Evolutionary conservation across 129 eudicot genomes (phyloP).

Genomic region (Kitagawia praeruptora): DNA sequence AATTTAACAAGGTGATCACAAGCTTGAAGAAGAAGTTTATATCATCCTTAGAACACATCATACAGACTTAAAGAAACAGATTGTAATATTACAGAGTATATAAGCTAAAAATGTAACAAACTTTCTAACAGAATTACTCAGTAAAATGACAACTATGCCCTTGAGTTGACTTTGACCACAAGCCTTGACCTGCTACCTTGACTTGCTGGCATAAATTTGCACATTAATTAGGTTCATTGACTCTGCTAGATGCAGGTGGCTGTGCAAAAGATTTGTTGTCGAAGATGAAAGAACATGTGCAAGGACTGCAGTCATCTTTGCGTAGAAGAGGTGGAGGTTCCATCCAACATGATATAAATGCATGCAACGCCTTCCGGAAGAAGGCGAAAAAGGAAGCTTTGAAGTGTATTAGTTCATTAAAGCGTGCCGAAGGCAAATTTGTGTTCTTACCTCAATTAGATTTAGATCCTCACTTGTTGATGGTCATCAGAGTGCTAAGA

Average conservation of each 20-base stretch:
- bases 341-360: conserved; percentile 17
- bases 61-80: no score
- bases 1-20: no score
- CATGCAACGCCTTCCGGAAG: conserved; percentile 30
- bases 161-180: no score
- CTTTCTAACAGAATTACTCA: no score
- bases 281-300: conserved; percentile 30
- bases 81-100: no score
- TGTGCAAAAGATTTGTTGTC: conserved; percentile 31
- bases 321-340: conserved; percentile 30
- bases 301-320: conserved; percentile 36
- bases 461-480: conserved; percentile 23
- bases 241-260: conserved; percentile 42
- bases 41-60: no score
- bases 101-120: no score
- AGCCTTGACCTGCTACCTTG: no score
- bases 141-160: no score
- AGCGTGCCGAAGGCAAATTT: conserved; percentile 25
- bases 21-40: no score
- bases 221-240: conserved; percentile 25
- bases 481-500: conserved; percentile 28
- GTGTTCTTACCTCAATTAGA: conserved; percentile 18
- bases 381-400: conserved; percentile 29
- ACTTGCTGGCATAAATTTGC: no score
- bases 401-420: conserved; percentile 28